phyloP scores from a whole-genome alignment of 1,284 basidiomycete genomes.

The Schizopora paradoxa region DNA sequence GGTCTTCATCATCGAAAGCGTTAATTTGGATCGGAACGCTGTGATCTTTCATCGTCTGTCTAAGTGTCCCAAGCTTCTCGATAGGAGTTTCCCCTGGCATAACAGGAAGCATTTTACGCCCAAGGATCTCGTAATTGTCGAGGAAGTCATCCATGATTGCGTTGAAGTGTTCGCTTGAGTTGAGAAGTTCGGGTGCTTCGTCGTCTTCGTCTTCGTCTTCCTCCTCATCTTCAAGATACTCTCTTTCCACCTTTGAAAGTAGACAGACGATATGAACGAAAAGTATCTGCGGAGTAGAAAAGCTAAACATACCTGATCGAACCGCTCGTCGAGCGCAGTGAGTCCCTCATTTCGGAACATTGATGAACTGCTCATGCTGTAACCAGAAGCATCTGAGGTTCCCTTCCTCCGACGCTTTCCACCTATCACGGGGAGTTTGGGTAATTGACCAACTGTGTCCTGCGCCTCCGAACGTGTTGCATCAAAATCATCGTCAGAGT shows the following conservation, averaged over 20 bases:
- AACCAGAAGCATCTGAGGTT: constrained; percentile 81
- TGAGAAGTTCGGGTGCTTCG: constrained; percentile 69
- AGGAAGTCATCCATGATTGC: constrained; percentile 93
- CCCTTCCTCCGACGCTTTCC: constrained; percentile 73
- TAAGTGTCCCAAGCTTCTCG: constrained; percentile 76
- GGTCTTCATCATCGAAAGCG: constrained; percentile 32
- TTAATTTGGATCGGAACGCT: constrained; percentile 36
- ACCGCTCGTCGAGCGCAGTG: constrained; percentile 86
- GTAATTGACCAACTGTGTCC: constrained; percentile 74
- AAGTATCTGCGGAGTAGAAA: constrained; percentile 1
- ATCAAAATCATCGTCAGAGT: constrained; percentile 44
- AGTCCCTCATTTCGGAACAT: constrained; percentile 92
- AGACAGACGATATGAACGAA: constrained; percentile 21
- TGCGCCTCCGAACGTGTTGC: constrained; percentile 67
- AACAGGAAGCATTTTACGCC: constrained; percentile 78
- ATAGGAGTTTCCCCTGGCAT: constrained; percentile 65
- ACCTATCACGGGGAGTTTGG: constrained; percentile 68
- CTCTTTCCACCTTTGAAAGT: constrained; percentile 61
- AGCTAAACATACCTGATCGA: constrained; percentile 70
- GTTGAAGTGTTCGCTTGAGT: constrained; percentile 84
- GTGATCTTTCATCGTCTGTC: constrained; percentile 73
- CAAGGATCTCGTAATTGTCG: constrained; percentile 87
- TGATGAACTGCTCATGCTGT: constrained; percentile 95
- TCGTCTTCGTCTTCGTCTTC: constrained; percentile 51
- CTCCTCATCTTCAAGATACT: constrained; percentile 61